Base-by-base conservation (phyloP, 768 basidiomycete genomes). In the Termitomyces sp. region DNA sequence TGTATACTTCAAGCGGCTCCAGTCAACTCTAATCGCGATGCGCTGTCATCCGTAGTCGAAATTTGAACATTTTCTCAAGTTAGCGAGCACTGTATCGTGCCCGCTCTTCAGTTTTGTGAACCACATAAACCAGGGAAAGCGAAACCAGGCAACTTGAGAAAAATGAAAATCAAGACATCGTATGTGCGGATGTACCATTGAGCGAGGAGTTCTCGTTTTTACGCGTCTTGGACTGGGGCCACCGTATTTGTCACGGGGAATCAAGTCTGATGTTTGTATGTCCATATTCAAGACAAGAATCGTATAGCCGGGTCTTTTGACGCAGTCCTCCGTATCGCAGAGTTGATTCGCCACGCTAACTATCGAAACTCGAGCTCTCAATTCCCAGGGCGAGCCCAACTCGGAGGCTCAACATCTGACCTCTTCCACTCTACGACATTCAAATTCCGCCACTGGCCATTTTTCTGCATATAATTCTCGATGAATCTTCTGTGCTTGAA, bases 401-500 rank as follows among this genome's bases (percentile, higher is more conserved):
- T 52, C 8, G 35, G 50, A 38, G 50, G 35, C 43, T 55, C 54
- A 26, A 26, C 40, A 20, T 55, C 40, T 13, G 35, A 38, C 35
- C 7, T 38, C 20, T 64, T 67, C 70, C 73, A 72, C 60, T 73
- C 72, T 13, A 82, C 53, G n/a, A 74, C 67, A 54, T 74, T 67
- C 10, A 79, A 8, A 50, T 67, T 69, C 44, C 69, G 72, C 46
- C 26, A 70, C 46, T 71, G 70, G n/a, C 79, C 78, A 58, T 75
- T 70, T 3, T 77, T 70, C 5, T 68, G 61, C 40, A 74, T 66
- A 9, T 69, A 74, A n/a, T 80, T 72, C 55, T 78, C 68, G 23
- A 81, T 47, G 16, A 74, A 73, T 51, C 74, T 63, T 56, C 64
- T 67, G 61, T 74, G 67, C 40, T 67, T 69, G 60, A 88, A 88